phyloP scores from a whole-genome alignment of 352 stramenopile species.

The Pythium phragmiticola region DNA sequence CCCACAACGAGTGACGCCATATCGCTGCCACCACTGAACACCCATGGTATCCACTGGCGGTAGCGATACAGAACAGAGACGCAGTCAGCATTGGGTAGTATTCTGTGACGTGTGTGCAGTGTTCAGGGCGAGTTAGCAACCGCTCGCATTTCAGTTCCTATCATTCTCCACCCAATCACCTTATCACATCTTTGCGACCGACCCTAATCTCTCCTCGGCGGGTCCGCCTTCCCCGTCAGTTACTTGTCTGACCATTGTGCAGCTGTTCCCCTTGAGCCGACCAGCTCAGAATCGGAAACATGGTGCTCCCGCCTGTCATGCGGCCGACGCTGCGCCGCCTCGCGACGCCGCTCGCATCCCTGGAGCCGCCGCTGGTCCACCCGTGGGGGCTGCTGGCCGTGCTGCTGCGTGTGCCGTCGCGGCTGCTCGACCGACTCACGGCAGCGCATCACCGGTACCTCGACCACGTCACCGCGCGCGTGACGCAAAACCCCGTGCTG shows the following conservation, averaged over 20 bases:
- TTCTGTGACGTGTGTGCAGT: no score
- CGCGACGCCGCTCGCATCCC: slow-evolving; percentile 3
- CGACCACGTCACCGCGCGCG: slow-evolving; percentile 57
- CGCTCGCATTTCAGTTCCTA: neutral
- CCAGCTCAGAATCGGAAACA: neutral
- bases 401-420: slow-evolving; percentile 57
- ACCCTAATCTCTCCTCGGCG: neutral
- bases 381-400: slow-evolving; percentile 57
- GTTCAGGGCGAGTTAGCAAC: no score
- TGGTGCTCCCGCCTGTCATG: neutral
- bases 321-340: slow-evolving; percentile 7
- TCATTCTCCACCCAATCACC: neutral
- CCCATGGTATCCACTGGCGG: no score
- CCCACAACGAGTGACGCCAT: no score
- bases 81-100: no score
- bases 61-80: no score
- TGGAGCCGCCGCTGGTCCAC: slow-evolving; percentile 33
- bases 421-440: slow-evolving; percentile 58
- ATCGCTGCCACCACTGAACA: no score
- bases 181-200: neutral
- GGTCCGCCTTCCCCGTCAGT: neutral
- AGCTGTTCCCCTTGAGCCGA: slow-evolving; percentile 3
- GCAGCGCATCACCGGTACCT: slow-evolving; percentile 66
- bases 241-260: neutral
- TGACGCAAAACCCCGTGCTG: slow-evolving; percentile 74